phyloP scores from a whole-genome alignment of 1,284 basidiomycete genomes.

The Lentinula novae-zelandiae region DNA sequence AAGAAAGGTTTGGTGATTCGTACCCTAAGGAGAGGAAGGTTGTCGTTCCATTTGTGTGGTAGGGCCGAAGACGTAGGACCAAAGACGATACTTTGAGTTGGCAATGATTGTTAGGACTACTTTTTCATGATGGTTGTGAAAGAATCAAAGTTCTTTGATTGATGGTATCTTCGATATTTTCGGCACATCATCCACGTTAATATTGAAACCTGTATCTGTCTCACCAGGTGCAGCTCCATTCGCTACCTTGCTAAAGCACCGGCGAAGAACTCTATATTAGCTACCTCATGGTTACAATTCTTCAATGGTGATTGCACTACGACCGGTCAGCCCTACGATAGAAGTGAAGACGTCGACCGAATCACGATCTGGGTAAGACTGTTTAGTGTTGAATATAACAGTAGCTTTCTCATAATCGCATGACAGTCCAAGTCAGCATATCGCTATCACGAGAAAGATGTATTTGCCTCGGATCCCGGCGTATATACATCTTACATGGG shows the following conservation, averaged over 20 bases:
- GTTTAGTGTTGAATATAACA: too few relatives aligned
- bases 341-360: too few relatives aligned
- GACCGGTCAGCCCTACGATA: too few relatives aligned
- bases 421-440: too few relatives aligned
- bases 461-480: too few relatives aligned
- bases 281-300: neutral
- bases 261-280: neutral
- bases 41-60: constrained; percentile 64
- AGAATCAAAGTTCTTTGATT: neutral
- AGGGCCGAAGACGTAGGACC: neutral
- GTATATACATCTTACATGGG: too few relatives aligned
- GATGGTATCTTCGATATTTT: neutral
- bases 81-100: neutral
- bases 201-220: neutral
- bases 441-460: too few relatives aligned
- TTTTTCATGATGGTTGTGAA: neutral
- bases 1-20: constrained; percentile 54
- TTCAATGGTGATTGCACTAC: too few relatives aligned
- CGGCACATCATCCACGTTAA: neutral
- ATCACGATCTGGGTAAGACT: too few relatives aligned
- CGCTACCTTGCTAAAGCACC: neutral
- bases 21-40: constrained; percentile 66
- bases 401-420: too few relatives aligned
- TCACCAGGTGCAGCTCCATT: neutral
- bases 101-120: neutral